phyloP scores from a whole-genome alignment of 306 rosid genomes.

The Hippophae gyantsensis region DNA sequence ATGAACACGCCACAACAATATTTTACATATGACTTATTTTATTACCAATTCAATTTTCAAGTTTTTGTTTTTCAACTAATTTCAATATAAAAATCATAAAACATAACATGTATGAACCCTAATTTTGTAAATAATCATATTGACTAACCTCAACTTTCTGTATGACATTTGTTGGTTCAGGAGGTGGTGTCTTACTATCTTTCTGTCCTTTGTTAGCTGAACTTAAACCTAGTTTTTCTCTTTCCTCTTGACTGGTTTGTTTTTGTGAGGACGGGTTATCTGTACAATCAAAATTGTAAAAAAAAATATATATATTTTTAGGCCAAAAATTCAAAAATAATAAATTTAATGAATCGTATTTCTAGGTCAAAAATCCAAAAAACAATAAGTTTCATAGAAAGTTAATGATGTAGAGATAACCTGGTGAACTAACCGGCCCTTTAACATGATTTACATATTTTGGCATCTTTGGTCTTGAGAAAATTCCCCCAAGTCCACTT shows the following conservation, averaged over 20 bases:
- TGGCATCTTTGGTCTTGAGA: slow-evolving; percentile 80
- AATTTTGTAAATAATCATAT: not conserved
- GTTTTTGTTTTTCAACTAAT: no score
- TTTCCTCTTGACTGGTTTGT: slow-evolving; percentile 30
- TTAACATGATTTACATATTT: slow-evolving; percentile 52
- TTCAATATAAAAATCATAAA: no score
- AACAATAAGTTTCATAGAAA: slow-evolving; percentile 3
- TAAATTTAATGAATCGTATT: not conserved
- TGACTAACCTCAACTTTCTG: slow-evolving; percentile 48
- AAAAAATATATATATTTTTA: not conserved
- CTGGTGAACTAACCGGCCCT: slow-evolving; percentile 75
- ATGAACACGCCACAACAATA: slow-evolving; percentile 6
- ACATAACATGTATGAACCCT: no score
- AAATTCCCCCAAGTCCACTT: slow-evolving; percentile 91
- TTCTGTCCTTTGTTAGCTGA: slow-evolving; percentile 45
- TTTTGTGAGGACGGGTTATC: slow-evolving; percentile 38
- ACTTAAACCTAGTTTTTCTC: slow-evolving; percentile 60
- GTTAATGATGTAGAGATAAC: slow-evolving; percentile 38
- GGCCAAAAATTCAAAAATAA: not conserved
- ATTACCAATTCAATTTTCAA: no score
- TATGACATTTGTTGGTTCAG: slow-evolving; percentile 41
- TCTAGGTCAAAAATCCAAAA: not conserved
- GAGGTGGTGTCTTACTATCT: slow-evolving; percentile 43
- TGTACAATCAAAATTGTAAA: slow-evolving; percentile 21
- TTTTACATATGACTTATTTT: no score